These are phyloP conservation scores for Diaporthe amygdali DNA, from an alignment of 2,329 filamentous ascomycete species.

Conservation along the genomic window DNA sequence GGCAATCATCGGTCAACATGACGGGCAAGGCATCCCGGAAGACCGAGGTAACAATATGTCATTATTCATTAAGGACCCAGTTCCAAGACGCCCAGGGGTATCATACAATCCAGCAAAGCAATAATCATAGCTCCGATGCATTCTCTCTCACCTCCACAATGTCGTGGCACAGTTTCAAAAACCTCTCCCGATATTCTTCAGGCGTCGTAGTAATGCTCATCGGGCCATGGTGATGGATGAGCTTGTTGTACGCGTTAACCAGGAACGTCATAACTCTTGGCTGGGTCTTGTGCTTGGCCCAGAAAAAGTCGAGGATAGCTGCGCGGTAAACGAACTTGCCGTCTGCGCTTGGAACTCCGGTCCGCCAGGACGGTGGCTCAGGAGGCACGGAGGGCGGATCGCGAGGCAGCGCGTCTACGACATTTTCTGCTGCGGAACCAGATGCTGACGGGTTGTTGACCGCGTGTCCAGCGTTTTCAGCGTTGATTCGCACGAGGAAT, in stretches of 20 bases:
- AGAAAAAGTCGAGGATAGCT: constrained; percentile 77
- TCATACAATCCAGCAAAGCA: not conserved
- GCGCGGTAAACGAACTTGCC: constrained; percentile 71
- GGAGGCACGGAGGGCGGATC: constrained; percentile 41
- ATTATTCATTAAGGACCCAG: not conserved
- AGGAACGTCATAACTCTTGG: constrained; percentile 70
- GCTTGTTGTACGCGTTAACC: constrained; percentile 65
- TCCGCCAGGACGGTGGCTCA: constrained; percentile 59
- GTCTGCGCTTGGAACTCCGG: constrained; percentile 64
- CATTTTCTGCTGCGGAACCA: constrained; percentile 22
- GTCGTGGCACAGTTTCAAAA: constrained; percentile 53
- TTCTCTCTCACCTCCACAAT: constrained; percentile 40
- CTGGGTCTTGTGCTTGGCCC: constrained; percentile 74
- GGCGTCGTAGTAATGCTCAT: constrained; percentile 79
- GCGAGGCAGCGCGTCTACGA: constrained; percentile 32
- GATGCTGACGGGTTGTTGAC: constrained; percentile 29
- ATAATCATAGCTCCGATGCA: not conserved
- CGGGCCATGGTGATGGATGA: constrained; percentile 66
- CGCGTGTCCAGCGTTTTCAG: constrained; percentile 14
- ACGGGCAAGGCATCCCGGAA: not conserved
- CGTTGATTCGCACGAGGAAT: constrained; percentile 64
- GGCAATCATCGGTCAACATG: too few species aligned
- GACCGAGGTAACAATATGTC: not conserved
- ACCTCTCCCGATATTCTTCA: constrained; percentile 66
- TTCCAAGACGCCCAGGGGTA: not conserved